phyloP scores from a whole-genome alignment of 306 rosid genomes.

The Fagus crenata region DNA sequence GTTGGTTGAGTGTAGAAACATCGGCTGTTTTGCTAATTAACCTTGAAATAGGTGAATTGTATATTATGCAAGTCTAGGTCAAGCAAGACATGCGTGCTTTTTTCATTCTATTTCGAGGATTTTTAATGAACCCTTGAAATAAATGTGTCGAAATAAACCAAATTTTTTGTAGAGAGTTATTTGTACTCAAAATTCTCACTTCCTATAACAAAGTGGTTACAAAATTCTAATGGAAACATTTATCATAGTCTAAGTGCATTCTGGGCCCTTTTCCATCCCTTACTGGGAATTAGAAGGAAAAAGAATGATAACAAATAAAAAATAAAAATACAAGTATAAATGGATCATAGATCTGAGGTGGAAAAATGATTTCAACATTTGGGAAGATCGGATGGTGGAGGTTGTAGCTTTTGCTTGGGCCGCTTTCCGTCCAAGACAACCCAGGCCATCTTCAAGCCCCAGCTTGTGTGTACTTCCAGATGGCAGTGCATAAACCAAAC shows the following conservation, averaged over 20 bases:
- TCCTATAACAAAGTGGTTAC: constrained; percentile 6
- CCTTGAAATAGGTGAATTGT: too few relatives aligned
- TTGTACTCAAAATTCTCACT: not conserved
- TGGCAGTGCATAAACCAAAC: constrained; percentile 91
- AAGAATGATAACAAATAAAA: not conserved
- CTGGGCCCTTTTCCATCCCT: not conserved
- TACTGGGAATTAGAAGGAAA: not conserved
- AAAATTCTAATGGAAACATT: not conserved
- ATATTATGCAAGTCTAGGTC: too few relatives aligned
- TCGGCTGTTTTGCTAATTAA: too few relatives aligned
- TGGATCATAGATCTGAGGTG: not conserved
- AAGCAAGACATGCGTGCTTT: too few relatives aligned
- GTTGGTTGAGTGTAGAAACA: too few relatives aligned
- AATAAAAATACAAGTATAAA: too few relatives aligned
- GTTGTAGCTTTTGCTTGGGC: constrained; percentile 65
- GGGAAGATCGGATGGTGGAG: constrained; percentile 83
- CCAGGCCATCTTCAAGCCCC: constrained; percentile 91
- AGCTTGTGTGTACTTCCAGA: constrained; percentile 78
- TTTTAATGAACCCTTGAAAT: too few relatives aligned
- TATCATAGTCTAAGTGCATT: not conserved
- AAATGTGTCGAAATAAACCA: too few relatives aligned
- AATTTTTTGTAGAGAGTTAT: not conserved
- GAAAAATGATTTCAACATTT: constrained; percentile 44
- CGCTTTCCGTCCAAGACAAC: constrained; percentile 61
- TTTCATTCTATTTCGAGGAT: too few relatives aligned